These are phyloP conservation scores for Discostella pseudostelligera DNA, from an alignment of 108 stramenopile species.

Conservation along the genomic window DNA sequence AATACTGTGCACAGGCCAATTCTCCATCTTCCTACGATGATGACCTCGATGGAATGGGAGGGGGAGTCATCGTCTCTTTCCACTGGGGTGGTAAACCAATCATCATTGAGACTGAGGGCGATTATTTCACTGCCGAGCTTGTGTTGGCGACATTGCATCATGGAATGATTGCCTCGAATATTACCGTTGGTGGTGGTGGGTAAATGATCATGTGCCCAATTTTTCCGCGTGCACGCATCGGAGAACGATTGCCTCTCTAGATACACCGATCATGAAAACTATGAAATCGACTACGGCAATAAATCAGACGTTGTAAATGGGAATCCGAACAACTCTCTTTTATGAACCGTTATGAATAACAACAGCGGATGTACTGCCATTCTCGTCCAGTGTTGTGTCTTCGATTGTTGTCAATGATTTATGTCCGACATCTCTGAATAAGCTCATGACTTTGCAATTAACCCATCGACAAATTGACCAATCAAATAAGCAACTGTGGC, in stretches of 20 bases:
- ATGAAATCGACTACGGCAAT: no score
- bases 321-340: no score
- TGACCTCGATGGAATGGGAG: constrained; percentile 52
- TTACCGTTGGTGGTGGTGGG: constrained; percentile 23
- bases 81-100: constrained; percentile 86
- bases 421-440: not conserved
- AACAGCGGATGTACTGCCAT: not conserved
- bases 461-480: constrained; percentile 76
- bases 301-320: no score
- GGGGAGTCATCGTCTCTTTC: constrained; percentile 55
- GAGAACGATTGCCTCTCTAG: not conserved
- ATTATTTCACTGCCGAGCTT: constrained; percentile 53
- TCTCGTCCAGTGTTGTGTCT: not conserved
- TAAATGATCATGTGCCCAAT: not conserved
- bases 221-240: not conserved
- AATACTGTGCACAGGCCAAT: constrained; percentile 68
- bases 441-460: constrained; percentile 16
- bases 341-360: not conserved
- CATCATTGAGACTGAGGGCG: constrained; percentile 59
- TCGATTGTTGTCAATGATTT: constrained; percentile 1
- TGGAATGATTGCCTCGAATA: constrained; percentile 43
- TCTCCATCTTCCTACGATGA: constrained; percentile 22
- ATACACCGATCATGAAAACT: no score
- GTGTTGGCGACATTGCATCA: constrained; percentile 83
- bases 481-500: constrained; percentile 93